Evolutionary conservation across 2,329 filamentous ascomycete genomes (phyloP), one percentile per base, ranked within the genome.

Genomic region (Paecilomyces sp.): DNA sequence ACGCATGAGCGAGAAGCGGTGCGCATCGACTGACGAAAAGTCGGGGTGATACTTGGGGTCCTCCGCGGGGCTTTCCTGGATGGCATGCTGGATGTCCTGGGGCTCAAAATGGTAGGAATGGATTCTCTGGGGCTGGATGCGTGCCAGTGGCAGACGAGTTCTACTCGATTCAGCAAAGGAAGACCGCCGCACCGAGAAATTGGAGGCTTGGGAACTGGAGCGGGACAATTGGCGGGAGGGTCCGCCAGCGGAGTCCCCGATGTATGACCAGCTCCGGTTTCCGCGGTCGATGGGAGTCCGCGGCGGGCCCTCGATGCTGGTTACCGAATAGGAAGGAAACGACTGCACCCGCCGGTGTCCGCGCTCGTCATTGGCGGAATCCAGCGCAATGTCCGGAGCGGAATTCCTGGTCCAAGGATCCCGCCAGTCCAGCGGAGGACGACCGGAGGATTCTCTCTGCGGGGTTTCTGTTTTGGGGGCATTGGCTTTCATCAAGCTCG

Each of bases 1-100:
- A 24, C 74, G 73, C n/a, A 71, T 75, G 47, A 74, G 58, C 13
- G 72, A 73, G 59, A 71, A 70, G 8, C 71, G 68, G 55, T 71
- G 71, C 53, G 66, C 69, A 28, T 70, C 69, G 34, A 71, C 67
- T 57, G 69, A 62, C 52, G 73, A 71, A 61, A 70, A 67, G 1
- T 69, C 73, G 53, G 72, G 73, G n/a, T 69, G 70, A 54, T 70
- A 68, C 12, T 68, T 63, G 18, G 70, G 66, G 41, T 69, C 65
- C 59, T 71, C 67, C 22, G 69, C 60, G 0, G 58, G 59, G 52
- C 58, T 65, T n/a, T 67, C 64, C 57, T 69, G 65, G 28, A 71
- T 63, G 34, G 60, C 61, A 58, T 64, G 68, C 18, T 58, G 64
- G 28, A 68, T 62, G 53, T 66, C 60, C 25, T 66, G 67, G 3